A percentile compares a stretch with the other conserved stretches of the same genome.
Conservation (phyloP, 345 rosid genomes). For the Euclidium syriacum region DNA sequence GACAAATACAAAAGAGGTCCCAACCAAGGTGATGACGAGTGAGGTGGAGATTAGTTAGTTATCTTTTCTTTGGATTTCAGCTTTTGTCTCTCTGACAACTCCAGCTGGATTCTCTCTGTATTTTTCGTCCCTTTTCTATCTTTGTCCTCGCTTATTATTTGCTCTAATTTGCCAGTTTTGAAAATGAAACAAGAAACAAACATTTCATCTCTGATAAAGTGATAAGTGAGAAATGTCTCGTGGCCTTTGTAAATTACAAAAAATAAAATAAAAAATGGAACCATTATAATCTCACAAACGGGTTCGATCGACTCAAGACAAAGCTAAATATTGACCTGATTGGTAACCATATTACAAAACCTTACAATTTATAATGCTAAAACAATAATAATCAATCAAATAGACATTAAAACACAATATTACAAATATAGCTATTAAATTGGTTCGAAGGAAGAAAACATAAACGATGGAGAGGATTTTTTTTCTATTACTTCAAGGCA, state of each 20-base stretch:
- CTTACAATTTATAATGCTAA: no score
- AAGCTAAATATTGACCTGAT: not conserved
- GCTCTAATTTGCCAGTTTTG: not conserved
- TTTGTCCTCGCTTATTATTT: not conserved
- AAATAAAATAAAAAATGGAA: not conserved
- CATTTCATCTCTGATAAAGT: not conserved
- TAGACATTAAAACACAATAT: no score
- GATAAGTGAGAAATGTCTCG: constrained; percentile 7
- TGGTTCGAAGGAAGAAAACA: no score
- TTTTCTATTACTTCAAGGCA: no score
- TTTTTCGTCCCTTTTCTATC: constrained; percentile 16
- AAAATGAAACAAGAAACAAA: not conserved
- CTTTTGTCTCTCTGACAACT: constrained; percentile 20
- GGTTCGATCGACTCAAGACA: not conserved
- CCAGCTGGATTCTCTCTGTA: constrained; percentile 31
- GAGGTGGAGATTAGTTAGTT: not conserved
- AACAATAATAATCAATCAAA: no score
- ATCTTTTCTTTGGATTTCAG: not conserved
- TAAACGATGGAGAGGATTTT: no score
- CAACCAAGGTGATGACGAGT: not conserved
- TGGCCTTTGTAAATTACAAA: constrained; percentile 10
- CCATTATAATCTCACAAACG: not conserved
- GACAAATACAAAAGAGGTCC: no score
- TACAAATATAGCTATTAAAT: no score
- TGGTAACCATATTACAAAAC: no score